These are phyloP conservation scores for Xylaria palmicola DNA, from an alignment of 495 filamentous ascomycete genomes.

Conservation along the genomic window DNA sequence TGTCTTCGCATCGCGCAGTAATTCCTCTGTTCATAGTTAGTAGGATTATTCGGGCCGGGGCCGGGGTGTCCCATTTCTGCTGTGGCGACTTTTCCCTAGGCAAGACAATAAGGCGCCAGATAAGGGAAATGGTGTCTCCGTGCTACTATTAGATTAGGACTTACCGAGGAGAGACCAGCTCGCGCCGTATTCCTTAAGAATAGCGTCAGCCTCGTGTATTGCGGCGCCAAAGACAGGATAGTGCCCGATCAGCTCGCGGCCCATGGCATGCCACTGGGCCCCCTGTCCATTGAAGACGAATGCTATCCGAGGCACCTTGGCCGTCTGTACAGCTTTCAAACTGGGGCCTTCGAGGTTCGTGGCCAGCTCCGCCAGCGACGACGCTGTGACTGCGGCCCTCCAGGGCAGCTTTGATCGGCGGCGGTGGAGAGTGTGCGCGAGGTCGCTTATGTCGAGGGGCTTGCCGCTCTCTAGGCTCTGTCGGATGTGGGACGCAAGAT, in stretches of 20 bases:
- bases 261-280: slow-evolving; percentile 51
- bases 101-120: background rate
- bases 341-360: slow-evolving; percentile 33
- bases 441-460: slow-evolving; percentile 12
- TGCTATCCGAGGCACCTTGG: slow-evolving; percentile 27
- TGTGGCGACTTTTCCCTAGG: too few species aligned
- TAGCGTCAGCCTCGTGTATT: slow-evolving; percentile 36
- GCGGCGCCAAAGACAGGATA: slow-evolving; percentile 29
- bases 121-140: background rate
- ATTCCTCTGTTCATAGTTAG: slow-evolving; percentile 25
- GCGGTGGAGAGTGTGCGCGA: slow-evolving; percentile 44
- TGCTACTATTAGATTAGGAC: slow-evolving; percentile 24
- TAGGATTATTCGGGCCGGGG: background rate
- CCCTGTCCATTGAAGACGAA: slow-evolving; percentile 43
- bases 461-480: background rate
- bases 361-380: slow-evolving; percentile 24
- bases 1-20: slow-evolving; percentile 27
- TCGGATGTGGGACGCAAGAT: slow-evolving; percentile 40
- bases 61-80: too few species aligned
- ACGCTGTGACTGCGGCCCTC: slow-evolving; percentile 36
- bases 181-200: slow-evolving; percentile 36
- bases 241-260: slow-evolving; percentile 37
- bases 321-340: slow-evolving; percentile 29
- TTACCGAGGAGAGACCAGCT: slow-evolving; percentile 42
- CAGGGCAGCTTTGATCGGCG: slow-evolving; percentile 40